Base-by-base conservation (phyloP, 306 rosid genomes). In the Lathyrus aphaca region DNA sequence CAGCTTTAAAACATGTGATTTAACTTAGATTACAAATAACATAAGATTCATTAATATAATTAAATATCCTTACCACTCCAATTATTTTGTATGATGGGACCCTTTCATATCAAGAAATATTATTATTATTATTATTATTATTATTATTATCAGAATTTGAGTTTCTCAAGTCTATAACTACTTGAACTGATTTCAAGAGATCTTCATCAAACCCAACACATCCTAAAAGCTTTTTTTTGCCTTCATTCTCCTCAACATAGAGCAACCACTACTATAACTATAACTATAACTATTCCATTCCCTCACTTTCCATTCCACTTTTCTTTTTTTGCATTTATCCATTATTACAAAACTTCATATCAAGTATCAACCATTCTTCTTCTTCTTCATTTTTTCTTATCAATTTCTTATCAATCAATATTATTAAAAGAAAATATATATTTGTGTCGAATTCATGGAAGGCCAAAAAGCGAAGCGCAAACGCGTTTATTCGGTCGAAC, bases 401-500 rank as follows among this genome's bases (percentile, higher is more conserved):
- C 71, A 40, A 11, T 61, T 19, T n/a, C n/a, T n/a, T n/a, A n/a
- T n/a, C 1, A 21, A 21, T 21, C 25, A 61, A 15, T 19, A 43
- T 66, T 42, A 42, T 66, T 61, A 35, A 8, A 7, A 35, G 39
- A 32, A 32, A 32, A 32, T 6, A 32, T 5, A 21, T 23, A 23
- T 54, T 53, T 16, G 21, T 46, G 1, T 57, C 11, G 32, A 76
- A 23, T 53, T 12, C 10, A 54, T 85, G 87, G 86, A 76, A 75
- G 79, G 74, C 44, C 75, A 68, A 63, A 42, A 74, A 32, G 70
- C 72, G 12, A 86, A 84, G 73, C 79, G 87, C 15, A 82, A 76
- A 37, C 83, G 94, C 1, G 84, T 81, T 16, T 77, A 69, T 76
- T 84, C 88, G 10, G 44, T 38, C 6, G 83, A 87, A 37, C 87